Evolutionary conservation across 2,329 filamentous ascomycete species (phyloP), one percentile per base, ranked within the genome.

Genomic region (Pseudogymnoascus sp.): DNA sequence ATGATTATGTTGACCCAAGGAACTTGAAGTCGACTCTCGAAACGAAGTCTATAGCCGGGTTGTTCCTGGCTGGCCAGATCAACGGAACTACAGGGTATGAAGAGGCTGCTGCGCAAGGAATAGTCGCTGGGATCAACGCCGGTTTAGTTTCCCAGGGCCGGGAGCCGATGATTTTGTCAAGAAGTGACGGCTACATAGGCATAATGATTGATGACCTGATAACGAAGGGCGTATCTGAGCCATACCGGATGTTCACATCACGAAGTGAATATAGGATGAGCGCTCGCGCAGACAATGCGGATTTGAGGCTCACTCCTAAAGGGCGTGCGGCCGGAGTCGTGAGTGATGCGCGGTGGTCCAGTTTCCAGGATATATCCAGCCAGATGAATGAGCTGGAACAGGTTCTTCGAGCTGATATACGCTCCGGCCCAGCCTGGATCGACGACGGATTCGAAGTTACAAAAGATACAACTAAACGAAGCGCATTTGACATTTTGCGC

Each of bases 61-160:
- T 99, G 11, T 99, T 90, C 76, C 82, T 99, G 33, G 95, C 95
- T 0, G 95, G 95, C 3, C 95, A 99, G 74, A 97, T 99, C 75
- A 99, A 99, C 74, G 95, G 95, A 52, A 99, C 95, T 0, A 99
- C 95, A 0, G 95, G 95, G 3, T 99, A 99, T 73, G 95, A 99
- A 77, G 95, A 99, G 79, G 95, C 95, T 8, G 92, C 95, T 0
- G 93, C 90, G 0, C 95, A 99, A 75, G 95, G 95, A 8, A 82
- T 99, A 55, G 79, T 99, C 12, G 95, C 95, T 0, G 95, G 95
- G 33, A 93, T 93, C 70, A 99, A 99, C 71, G 95, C 95, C 0
- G 95, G 93, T 2, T 83, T 95, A n/a, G 83, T 87, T 1, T 85
- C 93, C 0, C 82, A 85, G 65, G 83, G 83, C 1, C 85, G 88